phyloP scores from a whole-genome alignment of 1,139 yeast species.

The Pichia sp. region DNA sequence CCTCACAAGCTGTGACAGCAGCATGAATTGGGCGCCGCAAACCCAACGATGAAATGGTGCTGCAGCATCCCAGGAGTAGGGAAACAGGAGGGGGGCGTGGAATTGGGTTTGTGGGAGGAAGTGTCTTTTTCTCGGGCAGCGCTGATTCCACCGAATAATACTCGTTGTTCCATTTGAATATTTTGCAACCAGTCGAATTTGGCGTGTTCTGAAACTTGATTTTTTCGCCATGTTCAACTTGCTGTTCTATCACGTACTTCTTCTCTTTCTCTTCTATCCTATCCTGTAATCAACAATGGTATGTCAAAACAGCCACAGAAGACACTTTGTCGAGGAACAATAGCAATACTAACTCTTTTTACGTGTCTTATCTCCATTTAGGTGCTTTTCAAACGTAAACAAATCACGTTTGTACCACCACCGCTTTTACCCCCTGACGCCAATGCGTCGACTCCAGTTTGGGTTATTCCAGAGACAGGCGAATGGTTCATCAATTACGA shows the following conservation, averaged over 20 bases:
- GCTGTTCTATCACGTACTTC: not conserved
- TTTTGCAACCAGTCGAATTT: not conserved
- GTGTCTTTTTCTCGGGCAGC: too few species aligned
- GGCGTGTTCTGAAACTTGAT: not conserved
- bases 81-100: too few species aligned
- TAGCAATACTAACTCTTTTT: not conserved
- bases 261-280: not conserved
- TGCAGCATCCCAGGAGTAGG: too few species aligned
- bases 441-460: constrained; percentile 47
- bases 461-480: constrained; percentile 74
- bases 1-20: too few species aligned
- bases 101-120: too few species aligned
- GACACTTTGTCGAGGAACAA: not conserved
- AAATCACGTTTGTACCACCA: constrained; percentile 52
- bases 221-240: not conserved
- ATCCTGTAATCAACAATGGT: not conserved
- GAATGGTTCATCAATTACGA: constrained; percentile 82
- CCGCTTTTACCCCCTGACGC: constrained; percentile 49
- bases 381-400: constrained; percentile 72
- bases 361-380: constrained; percentile 5
- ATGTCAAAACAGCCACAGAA: not conserved
- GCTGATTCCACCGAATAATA: too few species aligned
- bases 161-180: too few species aligned
- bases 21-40: too few species aligned
- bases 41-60: too few species aligned